Evolutionary conservation across 163 green algal genomes (phyloP), one percentile per base, ranked within the genome.

Genomic region (Volvox carteri): DNA sequence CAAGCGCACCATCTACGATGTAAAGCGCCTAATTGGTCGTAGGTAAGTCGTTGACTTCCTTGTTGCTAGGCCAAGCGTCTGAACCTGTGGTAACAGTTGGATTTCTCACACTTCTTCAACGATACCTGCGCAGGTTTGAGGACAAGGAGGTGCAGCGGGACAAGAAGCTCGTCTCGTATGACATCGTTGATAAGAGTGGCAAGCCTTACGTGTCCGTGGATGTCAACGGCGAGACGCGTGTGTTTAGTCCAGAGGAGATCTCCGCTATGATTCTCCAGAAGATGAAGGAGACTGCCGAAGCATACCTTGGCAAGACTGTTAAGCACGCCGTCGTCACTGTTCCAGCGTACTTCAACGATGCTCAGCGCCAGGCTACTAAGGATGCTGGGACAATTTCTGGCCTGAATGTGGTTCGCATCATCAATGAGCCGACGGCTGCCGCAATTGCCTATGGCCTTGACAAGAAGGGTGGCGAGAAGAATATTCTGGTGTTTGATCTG

Each of bases 291-390:
- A 96, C 95, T 1, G 97, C 98, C 37, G 96, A 99, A 91, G 95
- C 94, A 0, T 99, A 95, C 94, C 95, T 99, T 77, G 97, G 97
- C 91, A 97, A 98, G 91, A 92, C 90, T n/a, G 96, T 99, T 2
- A 98, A 98, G 94, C 95, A 99, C 84, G 98, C 98, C 5, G 98
- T 99, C 11, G 97, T 99, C 28, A 99, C 98, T 54, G 98, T 99
- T 54, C 98, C 98, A 16, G 98, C 98, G 14, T 99, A 99, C 96
- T 99, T 99, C 96, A 99, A 99, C 87, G 98, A 99, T 90, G 97
- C 97, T 1, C 98, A 99, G 96, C 93, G 98, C 58, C 98, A 99
- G 91, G 91, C 91, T 39, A 99, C 97, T 78, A 99, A 99, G 95
- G 97, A 99, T 85, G 95, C 97, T 16, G 97, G 97, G 48, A 90